Evolutionary conservation across 2,329 filamentous ascomycete genomes (phyloP), one percentile per base, ranked within the genome.

Genomic region (Ilyonectria sp.): DNA sequence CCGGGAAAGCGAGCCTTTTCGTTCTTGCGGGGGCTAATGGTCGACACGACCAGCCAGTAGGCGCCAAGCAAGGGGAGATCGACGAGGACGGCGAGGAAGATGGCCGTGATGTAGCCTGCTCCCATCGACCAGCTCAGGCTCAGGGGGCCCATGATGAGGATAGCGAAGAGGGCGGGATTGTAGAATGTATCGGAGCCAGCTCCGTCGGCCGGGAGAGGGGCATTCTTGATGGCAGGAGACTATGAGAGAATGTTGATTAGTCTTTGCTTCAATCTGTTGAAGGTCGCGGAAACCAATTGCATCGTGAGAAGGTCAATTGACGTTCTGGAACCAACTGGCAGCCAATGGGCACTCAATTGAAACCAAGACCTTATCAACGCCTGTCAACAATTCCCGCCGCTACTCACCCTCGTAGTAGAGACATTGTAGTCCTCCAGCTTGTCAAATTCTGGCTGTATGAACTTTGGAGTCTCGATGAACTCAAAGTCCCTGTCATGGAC

Each of bases 1-100:
- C 94, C 94, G 57, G 95, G 94, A 72, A 92, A 90, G 81, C 89
- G 92, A 80, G 90, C 94, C 85, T 98, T 97, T 79, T 97, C 94
- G 79, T 95, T 97, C 85, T 92, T 94, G 80, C 95, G 93, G 59
- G 95, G 94, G 71, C 93, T 94, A 79, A 95, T 90, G 74, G 90
- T 85, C 3, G 95, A 97, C 60, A 93, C 80, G 74, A 92, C 87
- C 76, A 92, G 88, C 95, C 95, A 98, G 87, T 93, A 97, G 73
- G 82, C 88, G 74, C 90, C 89, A 64, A 98, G 87, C 75, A 98
- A 90, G 9, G 95, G 95, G 61, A 96, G 81, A 57, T 89, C 87
- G 73, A 93, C 90, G 79, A 98, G 85, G 74, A 97, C 78, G 73
- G 90, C 91, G 77, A 98, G 91, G 79, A 98, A 92, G 89, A 98